A percentile compares a stretch with the other conserved stretches of the same genome.
Conservation (phyloP, 2,329 filamentous ascomycete genomes). For the Magnaporthiopsis poae region DNA sequence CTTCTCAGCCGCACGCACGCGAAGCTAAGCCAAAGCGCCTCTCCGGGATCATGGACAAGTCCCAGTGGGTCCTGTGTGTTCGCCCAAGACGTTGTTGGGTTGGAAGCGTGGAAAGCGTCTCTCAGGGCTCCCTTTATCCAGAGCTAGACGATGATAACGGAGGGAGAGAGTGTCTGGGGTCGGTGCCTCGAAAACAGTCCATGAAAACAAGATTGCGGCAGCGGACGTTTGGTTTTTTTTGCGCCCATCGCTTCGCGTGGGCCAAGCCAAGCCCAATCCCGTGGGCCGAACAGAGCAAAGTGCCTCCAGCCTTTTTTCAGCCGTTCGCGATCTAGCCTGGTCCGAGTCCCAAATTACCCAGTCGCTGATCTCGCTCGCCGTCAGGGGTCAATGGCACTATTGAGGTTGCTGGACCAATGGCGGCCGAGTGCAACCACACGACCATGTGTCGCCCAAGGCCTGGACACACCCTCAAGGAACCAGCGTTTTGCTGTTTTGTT, state of each 20-base stretch:
- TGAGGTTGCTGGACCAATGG: background rate
- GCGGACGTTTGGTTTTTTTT: background rate
- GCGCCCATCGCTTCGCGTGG: background rate
- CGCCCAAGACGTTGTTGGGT: background rate
- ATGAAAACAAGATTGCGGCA: background rate
- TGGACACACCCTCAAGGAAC: background rate
- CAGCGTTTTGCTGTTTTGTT: background rate
- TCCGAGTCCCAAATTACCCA: background rate
- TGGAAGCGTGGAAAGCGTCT: background rate
- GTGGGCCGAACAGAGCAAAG: background rate
- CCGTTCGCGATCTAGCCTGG: background rate
- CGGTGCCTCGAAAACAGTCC: no score
- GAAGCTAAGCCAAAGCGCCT: background rate
- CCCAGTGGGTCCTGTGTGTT: background rate
- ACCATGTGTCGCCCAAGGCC: background rate
- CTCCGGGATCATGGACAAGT: background rate
- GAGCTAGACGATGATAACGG: background rate
- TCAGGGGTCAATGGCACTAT: background rate
- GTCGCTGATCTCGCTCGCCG: background rate
- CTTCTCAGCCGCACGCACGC: background rate
- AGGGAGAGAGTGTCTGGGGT: no score
- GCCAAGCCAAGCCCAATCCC: background rate
- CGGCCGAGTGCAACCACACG: background rate
- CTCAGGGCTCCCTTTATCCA: background rate
- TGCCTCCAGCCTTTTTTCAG: background rate